These are phyloP conservation scores for Phytophthora fragariaefolia DNA, from an alignment of 352 stramenopile genomes.

Conservation along the genomic window DNA sequence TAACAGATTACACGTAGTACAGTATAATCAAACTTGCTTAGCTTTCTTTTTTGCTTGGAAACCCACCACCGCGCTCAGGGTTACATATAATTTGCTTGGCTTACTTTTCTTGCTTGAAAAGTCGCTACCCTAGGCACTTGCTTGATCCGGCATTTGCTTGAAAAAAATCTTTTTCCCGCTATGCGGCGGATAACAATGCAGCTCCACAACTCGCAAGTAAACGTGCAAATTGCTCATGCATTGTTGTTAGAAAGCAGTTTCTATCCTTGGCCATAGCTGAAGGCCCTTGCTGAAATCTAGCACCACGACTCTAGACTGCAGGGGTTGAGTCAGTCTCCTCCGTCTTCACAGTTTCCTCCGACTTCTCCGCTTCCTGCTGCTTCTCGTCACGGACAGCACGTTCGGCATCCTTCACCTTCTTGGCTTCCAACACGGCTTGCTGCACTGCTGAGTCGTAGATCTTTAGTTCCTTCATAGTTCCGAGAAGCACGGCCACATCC, in stretches of 20 bases:
- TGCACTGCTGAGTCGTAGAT: conserved; percentile 64
- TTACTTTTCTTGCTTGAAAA: too few species aligned
- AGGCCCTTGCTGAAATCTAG: background rate
- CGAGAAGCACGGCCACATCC: conserved; percentile 75
- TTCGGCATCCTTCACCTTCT: conserved; percentile 57
- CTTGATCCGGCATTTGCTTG: too few species aligned
- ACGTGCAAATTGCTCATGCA: conserved; percentile 24
- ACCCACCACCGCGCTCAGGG: too few species aligned
- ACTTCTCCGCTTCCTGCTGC: conserved; percentile 26
- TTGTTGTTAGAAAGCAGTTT: conserved; percentile 22
- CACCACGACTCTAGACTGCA: conserved; percentile 15
- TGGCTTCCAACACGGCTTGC: conserved; percentile 50
- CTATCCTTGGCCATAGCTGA: conserved; percentile 12
- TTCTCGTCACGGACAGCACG: conserved; percentile 49
- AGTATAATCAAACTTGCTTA: too few species aligned
- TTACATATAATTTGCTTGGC: too few species aligned
- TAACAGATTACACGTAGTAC: too few species aligned
- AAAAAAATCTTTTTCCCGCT: too few species aligned
- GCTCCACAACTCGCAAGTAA: too few species aligned
- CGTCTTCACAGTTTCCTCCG: conserved; percentile 5
- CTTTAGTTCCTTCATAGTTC: conserved; percentile 88
- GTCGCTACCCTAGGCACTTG: too few species aligned
- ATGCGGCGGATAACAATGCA: too few species aligned
- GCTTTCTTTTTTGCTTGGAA: too few species aligned
- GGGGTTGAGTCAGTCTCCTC: conserved; percentile 20